A percentile compares a stretch with the other conserved stretches of the same genome.
These are phyloP conservation scores for Talaromyces funiculosus DNA, from an alignment of 2,329 filamentous ascomycete genomes.

Conservation along the genomic window DNA sequence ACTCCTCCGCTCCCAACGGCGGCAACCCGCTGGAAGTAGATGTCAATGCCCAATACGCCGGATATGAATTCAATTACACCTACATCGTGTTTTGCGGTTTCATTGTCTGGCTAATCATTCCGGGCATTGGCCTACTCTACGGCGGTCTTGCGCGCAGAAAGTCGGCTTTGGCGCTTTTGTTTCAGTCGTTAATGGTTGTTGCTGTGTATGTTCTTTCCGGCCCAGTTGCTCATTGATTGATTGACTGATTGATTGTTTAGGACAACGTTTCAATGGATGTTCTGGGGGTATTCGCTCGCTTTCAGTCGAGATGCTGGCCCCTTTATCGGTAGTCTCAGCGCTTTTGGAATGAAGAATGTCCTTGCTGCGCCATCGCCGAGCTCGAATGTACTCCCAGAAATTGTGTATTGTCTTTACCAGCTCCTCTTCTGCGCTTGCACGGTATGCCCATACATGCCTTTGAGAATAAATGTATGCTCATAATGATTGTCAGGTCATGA, in stretches of 20 bases:
- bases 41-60: constrained; percentile 54
- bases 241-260: neutral
- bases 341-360: constrained; percentile 58
- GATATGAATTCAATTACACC: constrained; percentile 56
- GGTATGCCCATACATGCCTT: constrained; percentile 19
- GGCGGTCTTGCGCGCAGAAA: constrained; percentile 59
- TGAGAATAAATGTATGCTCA: too few species aligned
- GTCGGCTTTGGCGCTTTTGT: constrained; percentile 56
- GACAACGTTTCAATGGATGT: constrained; percentile 52
- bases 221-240: neutral
- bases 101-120: constrained; percentile 62
- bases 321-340: constrained; percentile 58
- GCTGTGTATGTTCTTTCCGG: constrained; percentile 39
- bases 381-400: constrained; percentile 54
- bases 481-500: constrained; percentile 46
- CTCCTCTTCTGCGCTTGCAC: constrained; percentile 54
- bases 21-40: constrained; percentile 50
- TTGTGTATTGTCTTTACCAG: constrained; percentile 62
- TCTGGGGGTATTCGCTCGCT: constrained; percentile 60
- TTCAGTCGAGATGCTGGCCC: constrained; percentile 56
- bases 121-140: constrained; percentile 61
- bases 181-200: constrained; percentile 56
- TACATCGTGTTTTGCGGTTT: constrained; percentile 54
- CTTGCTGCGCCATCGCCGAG: constrained; percentile 56
- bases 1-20: constrained; percentile 44